Base-by-base conservation (phyloP, 768 basidiomycete species). In the Imleria badia region DNA sequence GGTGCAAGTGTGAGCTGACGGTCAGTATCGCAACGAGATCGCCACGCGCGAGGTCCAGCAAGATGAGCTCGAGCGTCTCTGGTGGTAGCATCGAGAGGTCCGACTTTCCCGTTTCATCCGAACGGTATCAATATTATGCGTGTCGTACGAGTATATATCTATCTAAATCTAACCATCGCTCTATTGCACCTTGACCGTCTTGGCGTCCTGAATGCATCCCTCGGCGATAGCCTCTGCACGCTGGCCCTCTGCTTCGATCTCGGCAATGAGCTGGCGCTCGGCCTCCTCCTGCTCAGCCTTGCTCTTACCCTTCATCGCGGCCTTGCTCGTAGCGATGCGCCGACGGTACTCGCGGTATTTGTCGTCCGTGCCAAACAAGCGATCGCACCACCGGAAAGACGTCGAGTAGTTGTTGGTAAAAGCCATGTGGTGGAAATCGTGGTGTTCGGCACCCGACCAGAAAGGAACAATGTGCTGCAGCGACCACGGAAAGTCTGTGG, bases 371-470 rank as follows among this genome's bases (percentile, higher is more conserved):
- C 94, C 94, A 65, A 91, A 86, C 60, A 93, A 73, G 55, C 81
- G 80, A 72, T 98, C 96, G 72, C 89, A 92, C 88, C 91, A 96
- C 38, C 94, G 84, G 85, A 97, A 97, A 20, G 88, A 91, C 8
- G 94, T 95, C 10, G 91, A 90, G 70, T 81, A 96, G 78, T 95
- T 95, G 78, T 94, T 94, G 46, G 84, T 84, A 78, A 94, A 96
- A 5, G 90, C 87, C 90, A 94, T 91, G 75, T 99, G 96, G 73
- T 98, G 96, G 84, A 94, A 98, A 68, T 98, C 95, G 70, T 97
- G 95, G 75, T 96, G 93, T 65, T 98, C 96, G 0, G 94, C 94
- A 36, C 96, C 95, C 8, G 91, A 89, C 95, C 95, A 98, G 81
- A 98, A 91, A 3, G 94, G 94, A 31, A 98, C 55, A 60, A 93